phyloP scores from a whole-genome alignment of 345 rosid genomes.

The Lepidium didymum region DNA sequence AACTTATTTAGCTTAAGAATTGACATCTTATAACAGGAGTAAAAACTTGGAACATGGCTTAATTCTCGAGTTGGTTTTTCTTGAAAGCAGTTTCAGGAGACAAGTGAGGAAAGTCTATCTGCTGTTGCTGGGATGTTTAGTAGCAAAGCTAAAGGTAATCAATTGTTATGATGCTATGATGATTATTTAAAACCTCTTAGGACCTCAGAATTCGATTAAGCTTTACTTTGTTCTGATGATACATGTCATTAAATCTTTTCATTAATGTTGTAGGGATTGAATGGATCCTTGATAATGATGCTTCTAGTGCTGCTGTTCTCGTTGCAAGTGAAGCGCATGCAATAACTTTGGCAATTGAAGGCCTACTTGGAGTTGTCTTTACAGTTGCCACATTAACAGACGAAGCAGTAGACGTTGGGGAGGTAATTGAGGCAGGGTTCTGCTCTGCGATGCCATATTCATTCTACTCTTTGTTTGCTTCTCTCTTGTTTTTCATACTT shows the following conservation, averaged over 20 bases:
- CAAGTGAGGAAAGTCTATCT: conserved; percentile 92
- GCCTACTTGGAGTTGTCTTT: conserved; percentile 83
- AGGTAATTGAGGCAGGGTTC: conserved; percentile 43
- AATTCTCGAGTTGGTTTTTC: conserved; percentile 19
- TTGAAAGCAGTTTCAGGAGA: conserved; percentile 66
- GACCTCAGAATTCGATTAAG: neutral
- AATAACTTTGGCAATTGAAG: conserved; percentile 90
- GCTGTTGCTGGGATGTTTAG: conserved; percentile 99
- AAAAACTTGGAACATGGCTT: conserved; percentile 8
- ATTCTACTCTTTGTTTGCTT: neutral
- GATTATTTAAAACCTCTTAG: neutral
- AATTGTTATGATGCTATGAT: neutral
- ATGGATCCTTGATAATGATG: conserved; percentile 98
- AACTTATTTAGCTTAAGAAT: conserved; percentile 1
- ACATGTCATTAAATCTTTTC: neutral
- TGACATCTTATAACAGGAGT: neutral
- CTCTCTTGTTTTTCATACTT: conserved; percentile 8
- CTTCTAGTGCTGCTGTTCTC: conserved; percentile 88
- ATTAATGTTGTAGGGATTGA: conserved; percentile 62
- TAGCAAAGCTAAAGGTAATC: conserved; percentile 97
- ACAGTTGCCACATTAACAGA: conserved; percentile 96
- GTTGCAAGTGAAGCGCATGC: conserved; percentile 99
- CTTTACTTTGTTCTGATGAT: neutral
- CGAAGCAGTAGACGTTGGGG: conserved; percentile 88
- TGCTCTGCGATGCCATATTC: conserved; percentile 8